A percentile compares a stretch with the other conserved stretches of the same genome.
Evolutionary conservation across 2,329 filamentous ascomycete species (phyloP).

Genomic region (Penicillium sp.): DNA sequence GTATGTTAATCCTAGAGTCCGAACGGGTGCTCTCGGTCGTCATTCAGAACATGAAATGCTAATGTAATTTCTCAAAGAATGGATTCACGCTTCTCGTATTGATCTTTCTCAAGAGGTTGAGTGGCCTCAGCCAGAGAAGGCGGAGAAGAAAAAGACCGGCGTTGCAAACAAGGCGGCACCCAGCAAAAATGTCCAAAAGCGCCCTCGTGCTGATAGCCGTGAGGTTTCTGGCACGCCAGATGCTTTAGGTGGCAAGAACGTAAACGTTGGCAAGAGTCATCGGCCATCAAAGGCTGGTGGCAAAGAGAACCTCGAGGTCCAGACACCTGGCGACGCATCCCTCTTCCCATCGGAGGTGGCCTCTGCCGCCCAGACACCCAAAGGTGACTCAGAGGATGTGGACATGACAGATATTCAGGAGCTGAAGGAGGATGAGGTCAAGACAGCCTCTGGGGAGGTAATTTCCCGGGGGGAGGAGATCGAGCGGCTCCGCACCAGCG

Average conservation of each 20-base stretch:
- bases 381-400: slow-evolving; percentile 38
- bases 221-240: slow-evolving; percentile 60
- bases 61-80: slow-evolving; percentile 64
- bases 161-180: slow-evolving; percentile 52
- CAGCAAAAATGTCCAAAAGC: slow-evolving; percentile 59
- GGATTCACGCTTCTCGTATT: slow-evolving; percentile 79
- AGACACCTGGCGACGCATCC: slow-evolving; percentile 34
- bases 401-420: slow-evolving; percentile 44
- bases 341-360: slow-evolving; percentile 36
- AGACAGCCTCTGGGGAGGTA: slow-evolving; percentile 31
- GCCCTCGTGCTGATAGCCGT: slow-evolving; percentile 47
- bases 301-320: slow-evolving; percentile 59
- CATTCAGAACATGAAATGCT: slow-evolving; percentile 9
- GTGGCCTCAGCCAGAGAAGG: slow-evolving; percentile 90
- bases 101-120: slow-evolving; percentile 90
- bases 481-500: slow-evolving; percentile 88
- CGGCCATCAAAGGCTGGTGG: slow-evolving; percentile 58
- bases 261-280: slow-evolving; percentile 46
- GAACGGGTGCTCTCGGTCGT: background rate
- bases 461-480: slow-evolving; percentile 82
- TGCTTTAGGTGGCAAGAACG: slow-evolving; percentile 48
- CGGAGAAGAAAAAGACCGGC: slow-evolving; percentile 78
- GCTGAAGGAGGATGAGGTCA: slow-evolving; percentile 41
- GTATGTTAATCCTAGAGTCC: slow-evolving; percentile 29
- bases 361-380: slow-evolving; percentile 42